Base-by-base conservation (phyloP, 2,329 filamentous ascomycete genomes). In the Hypomyces rosellus region DNA sequence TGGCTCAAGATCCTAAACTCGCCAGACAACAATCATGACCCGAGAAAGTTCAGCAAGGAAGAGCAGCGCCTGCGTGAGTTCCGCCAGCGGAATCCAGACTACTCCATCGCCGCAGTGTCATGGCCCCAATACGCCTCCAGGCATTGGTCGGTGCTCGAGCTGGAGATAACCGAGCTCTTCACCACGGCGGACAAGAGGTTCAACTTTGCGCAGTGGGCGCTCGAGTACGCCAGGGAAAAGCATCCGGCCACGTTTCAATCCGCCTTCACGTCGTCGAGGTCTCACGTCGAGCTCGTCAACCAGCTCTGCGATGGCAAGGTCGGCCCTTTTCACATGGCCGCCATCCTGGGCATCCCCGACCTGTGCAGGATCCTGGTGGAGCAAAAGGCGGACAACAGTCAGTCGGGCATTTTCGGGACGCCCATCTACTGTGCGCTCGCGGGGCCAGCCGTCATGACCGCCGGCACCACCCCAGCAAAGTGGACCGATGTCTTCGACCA, bases 141-240 rank as follows among this genome's bases (percentile, higher is more conserved):
- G 2, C 56, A 64, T 50, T 68, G 68, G 68, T 30, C 53, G 9
- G 56, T 57, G 5, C 49, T 68, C 3, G 34, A 55, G 34, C 42
- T 57, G 1, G 55, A 63, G 13, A 56, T 69, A 12, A 55, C 55
- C 9, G 46, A 54, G 6, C 58, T 70, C 4, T 69, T 71, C 44
- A 50, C 54, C 2, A 41, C 37, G 7, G 8, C 38, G 1, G 49
- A 58, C 0, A 60, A 54, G 18, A 55, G 60, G 1, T 62, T 57
- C 43, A 65, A 62, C 51, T 68, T 70, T 33, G 60, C 64, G 9
- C 67, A 69, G 16, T 71, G 69, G 68, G 57, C 59, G 3, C 50
- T 71, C 16, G 66, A 69, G 41, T 69, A 66, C 50, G 62, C 61
- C 1, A 57, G 63, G 16, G 55, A 61, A 16, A 61, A 53, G 2